These are phyloP conservation scores for Apiotrichum sp. DNA, from an alignment of 1,284 basidiomycete species.

Conservation along the genomic window DNA sequence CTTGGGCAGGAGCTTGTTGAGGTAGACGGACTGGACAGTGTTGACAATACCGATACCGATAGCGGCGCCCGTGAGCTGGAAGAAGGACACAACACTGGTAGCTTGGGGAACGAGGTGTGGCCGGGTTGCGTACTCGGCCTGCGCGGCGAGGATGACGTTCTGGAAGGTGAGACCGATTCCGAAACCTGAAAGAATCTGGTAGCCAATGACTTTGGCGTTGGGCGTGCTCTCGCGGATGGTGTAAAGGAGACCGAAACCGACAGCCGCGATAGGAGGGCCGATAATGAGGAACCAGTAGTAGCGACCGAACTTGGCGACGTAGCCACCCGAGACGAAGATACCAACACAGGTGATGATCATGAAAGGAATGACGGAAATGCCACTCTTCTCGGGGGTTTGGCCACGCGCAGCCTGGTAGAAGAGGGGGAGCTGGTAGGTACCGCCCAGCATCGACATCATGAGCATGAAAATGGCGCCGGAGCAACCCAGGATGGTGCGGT, in stretches of 20 bases:
- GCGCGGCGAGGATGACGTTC: constrained; percentile 47
- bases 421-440: constrained; percentile 47
- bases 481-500: constrained; percentile 41
- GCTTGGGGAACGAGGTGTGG: constrained; percentile 35
- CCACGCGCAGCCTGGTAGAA: constrained; percentile 48
- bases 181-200: constrained; percentile 49
- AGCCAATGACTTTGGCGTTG: constrained; percentile 47
- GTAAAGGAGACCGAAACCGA: constrained; percentile 51
- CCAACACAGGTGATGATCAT: constrained; percentile 45
- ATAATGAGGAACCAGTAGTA: constrained; percentile 47
- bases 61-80: constrained; percentile 48
- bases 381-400: constrained; percentile 45
- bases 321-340: constrained; percentile 44
- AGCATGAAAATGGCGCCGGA: constrained; percentile 45
- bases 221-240: constrained; percentile 44
- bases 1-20: constrained; percentile 28
- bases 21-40: constrained; percentile 43
- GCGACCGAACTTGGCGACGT: constrained; percentile 42
- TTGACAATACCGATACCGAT: constrained; percentile 48
- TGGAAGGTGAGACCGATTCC: constrained; percentile 39
- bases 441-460: constrained; percentile 47
- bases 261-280: constrained; percentile 35
- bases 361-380: constrained; percentile 51
- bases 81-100: constrained; percentile 44
- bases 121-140: constrained; percentile 46